These are phyloP conservation scores for Narthecium ossifragum DNA, from an alignment of 106 monocot genomes.

Conservation along the genomic window DNA sequence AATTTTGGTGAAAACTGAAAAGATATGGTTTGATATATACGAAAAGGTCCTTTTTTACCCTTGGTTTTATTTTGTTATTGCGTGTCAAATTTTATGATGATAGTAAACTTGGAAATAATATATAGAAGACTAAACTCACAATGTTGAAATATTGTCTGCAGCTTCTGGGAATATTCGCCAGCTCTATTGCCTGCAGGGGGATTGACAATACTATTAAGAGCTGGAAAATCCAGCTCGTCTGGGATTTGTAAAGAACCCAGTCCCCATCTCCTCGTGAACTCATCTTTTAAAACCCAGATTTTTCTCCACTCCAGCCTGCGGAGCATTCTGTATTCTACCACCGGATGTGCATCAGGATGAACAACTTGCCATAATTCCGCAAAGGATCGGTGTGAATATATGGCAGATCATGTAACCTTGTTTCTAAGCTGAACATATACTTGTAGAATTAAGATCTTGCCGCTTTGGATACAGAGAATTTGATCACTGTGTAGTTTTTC, in stretches of 20 bases:
- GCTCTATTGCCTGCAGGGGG: constrained; percentile 80
- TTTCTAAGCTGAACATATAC: neutral
- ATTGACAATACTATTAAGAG: constrained; percentile 40
- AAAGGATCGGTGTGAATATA: neutral
- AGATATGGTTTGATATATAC: too few relatives aligned
- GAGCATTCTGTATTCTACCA: neutral
- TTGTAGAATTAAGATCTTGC: neutral
- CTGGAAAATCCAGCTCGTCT: neutral
- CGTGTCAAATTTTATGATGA: neutral
- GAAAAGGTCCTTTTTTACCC: too few relatives aligned
- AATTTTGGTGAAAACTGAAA: too few relatives aligned
- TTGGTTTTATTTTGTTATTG: too few relatives aligned
- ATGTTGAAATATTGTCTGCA: constrained; percentile 19
- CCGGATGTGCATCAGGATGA: neutral
- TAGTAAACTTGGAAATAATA: neutral
- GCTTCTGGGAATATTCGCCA: constrained; percentile 91
- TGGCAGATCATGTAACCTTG: neutral
- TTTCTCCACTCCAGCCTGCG: neutral
- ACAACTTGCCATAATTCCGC: neutral
- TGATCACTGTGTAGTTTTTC: too few relatives aligned
- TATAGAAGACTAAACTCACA: neutral
- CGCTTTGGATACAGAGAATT: neutral
- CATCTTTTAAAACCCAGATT: neutral
- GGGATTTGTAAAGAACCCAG: neutral
- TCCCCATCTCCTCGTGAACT: neutral